Evolutionary conservation across 202 grass and related monocot genomes (phyloP), one percentile per base, ranked within the genome.

Genomic region (Carex sylvatica): DNA sequence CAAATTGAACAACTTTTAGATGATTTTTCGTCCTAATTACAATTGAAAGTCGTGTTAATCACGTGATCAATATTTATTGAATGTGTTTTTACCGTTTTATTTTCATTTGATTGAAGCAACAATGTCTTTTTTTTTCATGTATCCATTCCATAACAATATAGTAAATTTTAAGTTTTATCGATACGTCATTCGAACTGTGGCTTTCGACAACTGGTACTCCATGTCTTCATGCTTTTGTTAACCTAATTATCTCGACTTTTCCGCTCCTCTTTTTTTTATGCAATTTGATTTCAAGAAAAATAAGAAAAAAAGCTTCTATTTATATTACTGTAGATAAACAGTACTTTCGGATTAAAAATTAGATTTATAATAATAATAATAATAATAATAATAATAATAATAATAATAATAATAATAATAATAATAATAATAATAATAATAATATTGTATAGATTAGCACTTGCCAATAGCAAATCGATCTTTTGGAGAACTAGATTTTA

Each of bases 31-130:
- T 11, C 2, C 4, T 65, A 65, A 65, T 70, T 20, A 11, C 2
- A 42, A 70, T 70, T 44, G 0, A 44, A 20, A 70, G 2, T 2
- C 16, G 42, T 70, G 66, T 42, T 70, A 44, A 70, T 70, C 66
- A 20, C 20, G 36, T 40, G n/a, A 44, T 70, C 18, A 11, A 22
- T 3, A 11, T 42, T 42, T 26, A 66, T 35, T 66, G 64, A 30
- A 58, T 70, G 68, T 9, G 65, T 23, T 33, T 20, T 18, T 82
- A 81, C 56, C 63, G 83, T 92, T 14, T 35, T 6, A 8, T 6
- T 84, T 88, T 36, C 71, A 81, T 78, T 35, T 88, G n/a, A 68
- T 40, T n/a, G 24, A 40, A 10, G 33, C 16, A 68, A 40, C 18
- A 61, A 19, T 68, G 0, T 2, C 5, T 68, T 68, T 0, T 68